phyloP scores from a whole-genome alignment of 208 protist species.

The Leishmania turanica region DNA sequence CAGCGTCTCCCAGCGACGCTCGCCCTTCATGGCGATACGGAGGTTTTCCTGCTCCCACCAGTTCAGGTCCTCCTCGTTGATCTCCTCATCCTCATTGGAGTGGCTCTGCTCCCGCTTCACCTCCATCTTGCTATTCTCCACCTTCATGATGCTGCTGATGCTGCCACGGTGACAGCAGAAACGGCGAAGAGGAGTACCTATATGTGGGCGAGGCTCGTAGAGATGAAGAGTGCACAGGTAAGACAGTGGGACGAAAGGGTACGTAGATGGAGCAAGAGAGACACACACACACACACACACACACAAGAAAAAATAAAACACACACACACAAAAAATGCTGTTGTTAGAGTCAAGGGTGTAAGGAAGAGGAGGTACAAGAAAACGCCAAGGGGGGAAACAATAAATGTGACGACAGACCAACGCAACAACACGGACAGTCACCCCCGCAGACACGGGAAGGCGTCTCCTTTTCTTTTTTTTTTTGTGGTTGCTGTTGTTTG shows the following conservation, averaged over 20 bases:
- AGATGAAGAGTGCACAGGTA: neutral
- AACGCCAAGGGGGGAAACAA: neutral
- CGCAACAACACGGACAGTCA: neutral
- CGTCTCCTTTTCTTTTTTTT: neutral
- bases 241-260: neutral
- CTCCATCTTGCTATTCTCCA: constrained; percentile 30
- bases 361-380: neutral
- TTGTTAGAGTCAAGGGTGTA: neutral
- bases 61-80: constrained; percentile 58
- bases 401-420: neutral
- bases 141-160: constrained; percentile 36
- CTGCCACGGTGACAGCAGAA: neutral
- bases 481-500: too few species aligned
- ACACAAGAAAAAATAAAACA: neutral
- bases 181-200: neutral
- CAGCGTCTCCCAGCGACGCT: constrained; percentile 95
- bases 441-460: neutral
- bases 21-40: constrained; percentile 62
- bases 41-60: constrained; percentile 91
- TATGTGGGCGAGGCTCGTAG: neutral
- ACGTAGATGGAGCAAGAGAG: neutral
- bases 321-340: neutral
- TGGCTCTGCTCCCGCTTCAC: constrained; percentile 38
- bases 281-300: neutral
- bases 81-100: constrained; percentile 54